These are phyloP conservation scores for Setaria viridis DNA, from an alignment of 202 grass and related monocot genomes.

Conservation along the genomic window DNA sequence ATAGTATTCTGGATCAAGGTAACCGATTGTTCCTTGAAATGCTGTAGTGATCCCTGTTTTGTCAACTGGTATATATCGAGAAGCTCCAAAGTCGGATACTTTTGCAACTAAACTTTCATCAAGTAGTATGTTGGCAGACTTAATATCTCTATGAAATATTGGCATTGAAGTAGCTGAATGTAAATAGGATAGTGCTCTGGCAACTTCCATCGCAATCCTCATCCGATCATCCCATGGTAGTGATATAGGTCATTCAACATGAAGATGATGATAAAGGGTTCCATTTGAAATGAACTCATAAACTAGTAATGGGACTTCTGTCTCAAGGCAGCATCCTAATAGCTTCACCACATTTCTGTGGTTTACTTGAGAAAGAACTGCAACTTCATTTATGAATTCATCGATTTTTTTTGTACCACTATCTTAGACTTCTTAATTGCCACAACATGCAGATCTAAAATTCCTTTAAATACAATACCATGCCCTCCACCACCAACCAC, in stretches of 20 bases:
- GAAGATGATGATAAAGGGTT: constrained; percentile 52
- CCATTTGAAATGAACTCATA: constrained; percentile 61
- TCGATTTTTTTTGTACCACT: constrained; percentile 46
- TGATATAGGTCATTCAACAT: constrained; percentile 16
- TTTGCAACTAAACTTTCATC: constrained; percentile 39
- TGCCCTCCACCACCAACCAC: constrained; percentile 54
- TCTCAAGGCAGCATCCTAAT: constrained; percentile 55
- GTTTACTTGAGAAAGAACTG: constrained; percentile 58
- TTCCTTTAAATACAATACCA: constrained; percentile 52
- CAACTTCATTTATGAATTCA: constrained; percentile 67
- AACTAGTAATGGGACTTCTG: constrained; percentile 35
- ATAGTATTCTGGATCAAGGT: neutral
- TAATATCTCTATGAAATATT: constrained; percentile 58
- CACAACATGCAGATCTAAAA: constrained; percentile 46
- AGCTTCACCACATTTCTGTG: constrained; percentile 59
- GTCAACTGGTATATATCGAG: constrained; percentile 40
- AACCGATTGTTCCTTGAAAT: neutral
- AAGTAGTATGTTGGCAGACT: constrained; percentile 44
- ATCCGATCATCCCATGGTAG: constrained; percentile 43
- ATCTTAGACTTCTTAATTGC: constrained; percentile 59
- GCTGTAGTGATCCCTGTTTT: neutral
- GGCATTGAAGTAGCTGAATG: constrained; percentile 43
- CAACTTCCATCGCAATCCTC: constrained; percentile 44
- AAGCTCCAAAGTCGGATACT: constrained; percentile 49
- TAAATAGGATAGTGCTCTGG: constrained; percentile 47